A percentile compares a stretch with the other conserved stretches of the same genome.
Conservation (phyloP, 2,329 filamentous ascomycete species). For the Fusarium sp. region DNA sequence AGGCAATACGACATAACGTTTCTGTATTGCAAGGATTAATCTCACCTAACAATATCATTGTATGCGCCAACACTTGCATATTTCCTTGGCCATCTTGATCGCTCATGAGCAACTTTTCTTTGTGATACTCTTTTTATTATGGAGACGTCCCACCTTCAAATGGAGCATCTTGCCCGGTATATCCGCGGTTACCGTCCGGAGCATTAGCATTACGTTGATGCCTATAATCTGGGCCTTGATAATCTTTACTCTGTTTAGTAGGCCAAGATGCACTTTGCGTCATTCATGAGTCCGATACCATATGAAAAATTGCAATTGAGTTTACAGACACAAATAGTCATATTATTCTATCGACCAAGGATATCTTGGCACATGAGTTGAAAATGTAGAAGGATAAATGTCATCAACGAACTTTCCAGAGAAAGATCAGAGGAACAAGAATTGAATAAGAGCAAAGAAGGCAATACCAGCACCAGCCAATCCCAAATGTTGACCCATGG, state of each 20-base stretch:
- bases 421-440: neutral
- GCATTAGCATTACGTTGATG: neutral
- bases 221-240: neutral
- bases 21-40: conserved; percentile 2
- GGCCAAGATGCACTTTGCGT: neutral
- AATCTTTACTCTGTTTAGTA: neutral
- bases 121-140: conserved; percentile 1
- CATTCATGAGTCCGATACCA: neutral
- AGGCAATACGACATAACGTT: neutral
- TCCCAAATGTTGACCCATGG: neutral
- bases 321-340: neutral
- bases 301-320: neutral
- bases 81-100: neutral
- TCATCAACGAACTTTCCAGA: neutral
- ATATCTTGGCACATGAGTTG: too few relatives aligned
- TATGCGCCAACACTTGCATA: neutral
- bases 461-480: neutral
- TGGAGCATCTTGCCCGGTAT: conserved; percentile 1
- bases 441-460: neutral
- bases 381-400: neutral
- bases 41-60: neutral
- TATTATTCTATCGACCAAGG: neutral
- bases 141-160: conserved; percentile 11
- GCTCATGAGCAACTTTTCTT: neutral
- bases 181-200: conserved; percentile 10